Percentiles rank a stretch among this genome's conserved stretches.
Evolutionary conservation across 306 rosid species (phyloP).

Genomic region (Morella rubra): DNA sequence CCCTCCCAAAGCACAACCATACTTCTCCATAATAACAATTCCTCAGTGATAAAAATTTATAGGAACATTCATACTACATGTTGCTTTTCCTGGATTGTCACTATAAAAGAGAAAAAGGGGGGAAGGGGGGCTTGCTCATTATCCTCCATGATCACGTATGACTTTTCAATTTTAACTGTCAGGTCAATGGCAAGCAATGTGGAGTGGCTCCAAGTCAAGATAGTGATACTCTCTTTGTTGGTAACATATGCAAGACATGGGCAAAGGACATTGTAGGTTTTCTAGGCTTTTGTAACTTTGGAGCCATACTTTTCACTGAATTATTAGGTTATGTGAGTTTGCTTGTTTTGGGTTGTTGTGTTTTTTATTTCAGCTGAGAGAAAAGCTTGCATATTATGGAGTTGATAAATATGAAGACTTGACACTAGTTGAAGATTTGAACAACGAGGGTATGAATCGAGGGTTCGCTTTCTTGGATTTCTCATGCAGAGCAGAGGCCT

Average conservation of each 20-base stretch:
- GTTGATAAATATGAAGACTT: slow-evolving; percentile 5
- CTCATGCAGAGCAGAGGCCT: slow-evolving; percentile 6
- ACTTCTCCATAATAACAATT: too few species aligned
- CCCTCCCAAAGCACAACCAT: too few species aligned
- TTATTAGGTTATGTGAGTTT: background rate
- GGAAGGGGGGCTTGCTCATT: background rate
- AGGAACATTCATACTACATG: background rate
- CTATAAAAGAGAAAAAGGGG: background rate
- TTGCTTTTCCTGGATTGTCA: background rate
- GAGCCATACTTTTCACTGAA: background rate
- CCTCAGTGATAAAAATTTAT: too few species aligned
- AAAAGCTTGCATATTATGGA: slow-evolving; percentile 3
- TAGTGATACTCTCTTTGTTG: slow-evolving; percentile 13
- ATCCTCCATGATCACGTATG: background rate
- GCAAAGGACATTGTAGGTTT: background rate
- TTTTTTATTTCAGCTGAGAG: slow-evolving; percentile 5
- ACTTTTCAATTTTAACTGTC: background rate
- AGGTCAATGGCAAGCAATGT: slow-evolving; percentile 19
- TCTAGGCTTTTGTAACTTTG: background rate
- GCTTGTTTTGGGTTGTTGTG: background rate
- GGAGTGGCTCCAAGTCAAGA: slow-evolving; percentile 18
- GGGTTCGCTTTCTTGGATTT: slow-evolving; percentile 12
- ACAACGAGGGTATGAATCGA: slow-evolving; percentile 8
- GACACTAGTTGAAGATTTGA: slow-evolving; percentile 9
- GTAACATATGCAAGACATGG: slow-evolving; percentile 15